These are phyloP conservation scores for Leccinum truebloodii DNA, from an alignment of 768 basidiomycete genomes.

Conservation along the genomic window DNA sequence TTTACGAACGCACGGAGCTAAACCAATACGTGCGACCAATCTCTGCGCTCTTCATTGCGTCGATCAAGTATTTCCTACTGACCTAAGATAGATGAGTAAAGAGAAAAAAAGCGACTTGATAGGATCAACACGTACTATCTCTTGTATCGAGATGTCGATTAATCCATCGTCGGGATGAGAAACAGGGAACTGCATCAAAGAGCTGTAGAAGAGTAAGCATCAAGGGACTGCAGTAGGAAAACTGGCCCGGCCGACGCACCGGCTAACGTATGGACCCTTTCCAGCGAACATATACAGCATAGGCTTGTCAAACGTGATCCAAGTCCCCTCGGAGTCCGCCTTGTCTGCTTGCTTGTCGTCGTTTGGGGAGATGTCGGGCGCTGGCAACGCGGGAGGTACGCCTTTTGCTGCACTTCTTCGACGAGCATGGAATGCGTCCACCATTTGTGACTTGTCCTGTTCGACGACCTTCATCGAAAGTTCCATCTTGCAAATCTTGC, in stretches of 20 bases:
- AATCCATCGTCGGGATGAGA: slow-evolving; percentile 77
- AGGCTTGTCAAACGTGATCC: slow-evolving; percentile 70
- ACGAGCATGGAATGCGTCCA: slow-evolving; percentile 45
- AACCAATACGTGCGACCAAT: slow-evolving; percentile 65
- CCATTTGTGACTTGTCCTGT: slow-evolving; percentile 73
- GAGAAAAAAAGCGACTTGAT: neutral
- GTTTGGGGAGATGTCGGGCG: slow-evolving; percentile 11
- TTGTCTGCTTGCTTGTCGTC: slow-evolving; percentile 17
- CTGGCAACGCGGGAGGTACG: slow-evolving; percentile 8
- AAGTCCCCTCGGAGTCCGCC: slow-evolving; percentile 50
- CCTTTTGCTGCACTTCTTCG: slow-evolving; percentile 26
- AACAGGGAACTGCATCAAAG: slow-evolving; percentile 83
- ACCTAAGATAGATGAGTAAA: slow-evolving; percentile 22
- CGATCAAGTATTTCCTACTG: slow-evolving; percentile 48
- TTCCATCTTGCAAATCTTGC: slow-evolving; percentile 66
- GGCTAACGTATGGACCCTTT: slow-evolving; percentile 73
- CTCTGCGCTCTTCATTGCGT: slow-evolving; percentile 59
- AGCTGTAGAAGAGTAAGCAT: slow-evolving; percentile 37
- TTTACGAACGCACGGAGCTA: slow-evolving; percentile 45
- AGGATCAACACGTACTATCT: slow-evolving; percentile 44
- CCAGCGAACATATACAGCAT: slow-evolving; percentile 74
- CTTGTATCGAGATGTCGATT: slow-evolving; percentile 71
- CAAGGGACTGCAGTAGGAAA: neutral
- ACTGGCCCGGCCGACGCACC: slow-evolving; percentile 38
- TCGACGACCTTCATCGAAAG: slow-evolving; percentile 71